Base-by-base conservation (phyloP, 306 rosid species). In the Vicia sativa region DNA sequence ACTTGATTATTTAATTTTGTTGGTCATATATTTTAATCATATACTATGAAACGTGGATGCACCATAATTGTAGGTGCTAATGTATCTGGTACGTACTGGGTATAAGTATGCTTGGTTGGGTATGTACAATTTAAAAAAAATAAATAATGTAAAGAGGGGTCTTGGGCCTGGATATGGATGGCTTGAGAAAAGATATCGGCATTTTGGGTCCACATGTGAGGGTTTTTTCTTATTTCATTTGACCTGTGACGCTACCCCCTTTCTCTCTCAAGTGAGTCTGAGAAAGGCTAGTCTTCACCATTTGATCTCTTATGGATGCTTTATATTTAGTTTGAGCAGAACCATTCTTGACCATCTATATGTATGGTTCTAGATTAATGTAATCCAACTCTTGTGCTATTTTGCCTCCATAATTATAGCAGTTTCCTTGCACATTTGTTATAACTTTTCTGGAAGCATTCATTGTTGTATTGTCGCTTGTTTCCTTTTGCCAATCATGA, bases 31-130 rank as follows among this genome's bases (percentile, higher is more conserved):
- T 44, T 28, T 42, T 16, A 63, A 39, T 41, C 18, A 66, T 74
- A 46, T 29, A 28, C 39, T 43, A 64, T 64, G 67, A 64, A 64
- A 13, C 25, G n/a, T 23, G 26, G 28, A 59, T 59, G 42, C 11
- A 12, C 42, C 11, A 57, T 29, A 31, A 57, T 57, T n/a, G 43
- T 57, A n/a, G 63, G 43, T n/a, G 43, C 43, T 29, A 18, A 7
- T 42, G 16, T 57, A 14, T 13, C 64, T 34, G 13, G 9, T 58
- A 58, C 10, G 14, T 31, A 34, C 25, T 15, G 19, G 44, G 65
- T 16, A 34, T 28, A 6, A 3, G 14, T 59, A 35, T 35, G 45
- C 65, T 34, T 59, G 56, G 50, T 45, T 45, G 42, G 28, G 28
- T 59, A 15, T 35, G 26, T 59, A 35, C 44, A 7, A 15, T 59